phyloP scores from a whole-genome alignment of 176 grass and related monocot genomes.

The Cenchrus americanus region DNA sequence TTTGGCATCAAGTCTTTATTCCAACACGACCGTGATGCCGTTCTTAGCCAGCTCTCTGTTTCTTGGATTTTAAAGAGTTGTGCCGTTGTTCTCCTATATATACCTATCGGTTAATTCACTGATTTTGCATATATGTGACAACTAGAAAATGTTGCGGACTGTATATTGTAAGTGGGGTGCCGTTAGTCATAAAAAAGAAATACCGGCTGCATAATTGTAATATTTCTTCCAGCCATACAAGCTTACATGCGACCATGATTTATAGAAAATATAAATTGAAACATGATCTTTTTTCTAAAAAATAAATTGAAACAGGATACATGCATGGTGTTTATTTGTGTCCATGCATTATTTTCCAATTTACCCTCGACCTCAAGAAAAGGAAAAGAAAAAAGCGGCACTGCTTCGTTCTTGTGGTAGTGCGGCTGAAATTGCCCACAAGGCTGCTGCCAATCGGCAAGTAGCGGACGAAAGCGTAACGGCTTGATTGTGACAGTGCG shows the following conservation, averaged over 20 bases:
- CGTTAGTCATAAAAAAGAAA: too few relatives aligned
- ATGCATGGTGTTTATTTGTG: background rate
- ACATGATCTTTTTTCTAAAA: too few relatives aligned
- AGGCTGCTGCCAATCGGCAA: background rate
- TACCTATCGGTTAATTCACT: background rate
- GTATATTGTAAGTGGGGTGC: too few relatives aligned
- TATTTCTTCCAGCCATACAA: background rate
- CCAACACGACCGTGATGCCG: background rate
- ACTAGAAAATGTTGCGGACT: too few relatives aligned
- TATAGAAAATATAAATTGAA: background rate
- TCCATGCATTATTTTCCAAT: too few relatives aligned
- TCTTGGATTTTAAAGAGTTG: background rate
- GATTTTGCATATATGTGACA: background rate
- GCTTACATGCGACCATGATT: background rate
- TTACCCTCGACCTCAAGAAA: background rate
- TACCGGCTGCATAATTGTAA: too few relatives aligned
- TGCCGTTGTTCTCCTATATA: background rate
- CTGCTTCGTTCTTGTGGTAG: background rate
- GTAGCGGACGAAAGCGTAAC: conserved; percentile 20
- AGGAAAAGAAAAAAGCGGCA: background rate
- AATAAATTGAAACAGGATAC: too few relatives aligned
- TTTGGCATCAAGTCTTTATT: conserved; percentile 27
- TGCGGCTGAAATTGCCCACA: background rate
- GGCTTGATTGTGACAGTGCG: conserved; percentile 3
- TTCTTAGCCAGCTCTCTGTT: conserved; percentile 16